These are phyloP conservation scores for Zymoseptoria passerinii DNA, from an alignment of 2,329 filamentous ascomycete genomes.

Conservation along the genomic window DNA sequence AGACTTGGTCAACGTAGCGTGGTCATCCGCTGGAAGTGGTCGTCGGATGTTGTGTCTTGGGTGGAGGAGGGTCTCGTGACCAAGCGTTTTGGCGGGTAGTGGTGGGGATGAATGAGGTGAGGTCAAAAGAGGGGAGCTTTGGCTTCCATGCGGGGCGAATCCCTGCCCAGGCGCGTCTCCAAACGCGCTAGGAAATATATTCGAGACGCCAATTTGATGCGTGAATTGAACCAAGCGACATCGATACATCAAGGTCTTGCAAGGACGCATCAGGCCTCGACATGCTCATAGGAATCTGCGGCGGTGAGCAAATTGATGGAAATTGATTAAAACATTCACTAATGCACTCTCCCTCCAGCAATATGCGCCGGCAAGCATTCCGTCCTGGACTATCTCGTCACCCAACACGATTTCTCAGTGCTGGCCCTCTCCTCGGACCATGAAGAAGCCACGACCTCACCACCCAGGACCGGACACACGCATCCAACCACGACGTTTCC, in stretches of 20 bases:
- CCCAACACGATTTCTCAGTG: slow-evolving; percentile 72
- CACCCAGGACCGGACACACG: slow-evolving; percentile 24
- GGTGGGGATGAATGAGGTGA: background rate
- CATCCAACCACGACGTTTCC: slow-evolving; percentile 41
- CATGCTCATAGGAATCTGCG: slow-evolving; percentile 73
- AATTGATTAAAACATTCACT: background rate
- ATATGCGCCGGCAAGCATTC: slow-evolving; percentile 91
- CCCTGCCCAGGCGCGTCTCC: background rate
- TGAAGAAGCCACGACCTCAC: slow-evolving; percentile 34
- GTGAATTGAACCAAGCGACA: background rate
- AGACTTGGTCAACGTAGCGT: background rate
- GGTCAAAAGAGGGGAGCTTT: background rate
- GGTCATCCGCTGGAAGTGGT: background rate
- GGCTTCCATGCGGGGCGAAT: background rate
- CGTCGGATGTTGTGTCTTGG: background rate
- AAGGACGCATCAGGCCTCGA: background rate
- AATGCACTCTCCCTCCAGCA: slow-evolving; percentile 42
- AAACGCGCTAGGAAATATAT: background rate
- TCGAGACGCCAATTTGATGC: background rate
- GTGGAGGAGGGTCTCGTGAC: background rate
- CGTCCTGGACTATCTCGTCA: slow-evolving; percentile 77
- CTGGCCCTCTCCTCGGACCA: slow-evolving; percentile 51
- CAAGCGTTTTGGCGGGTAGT: background rate
- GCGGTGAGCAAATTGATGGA: slow-evolving; percentile 43
- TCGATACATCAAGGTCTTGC: background rate